phyloP scores from a whole-genome alignment of 2,329 filamentous ascomycete genomes.

The Aspergillus pseudotamarii region DNA sequence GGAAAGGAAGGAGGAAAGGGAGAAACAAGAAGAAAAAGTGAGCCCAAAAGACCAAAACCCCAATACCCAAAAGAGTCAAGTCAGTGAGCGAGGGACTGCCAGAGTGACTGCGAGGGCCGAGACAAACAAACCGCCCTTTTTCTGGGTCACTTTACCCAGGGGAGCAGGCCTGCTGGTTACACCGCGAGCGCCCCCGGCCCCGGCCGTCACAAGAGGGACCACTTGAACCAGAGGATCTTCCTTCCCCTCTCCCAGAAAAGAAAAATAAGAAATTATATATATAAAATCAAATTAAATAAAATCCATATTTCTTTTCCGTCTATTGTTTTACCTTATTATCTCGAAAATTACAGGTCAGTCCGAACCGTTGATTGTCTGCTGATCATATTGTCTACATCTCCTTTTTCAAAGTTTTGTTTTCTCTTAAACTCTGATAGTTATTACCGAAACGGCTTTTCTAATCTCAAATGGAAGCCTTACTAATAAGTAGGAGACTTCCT shows the following conservation, averaged over 20 bases:
- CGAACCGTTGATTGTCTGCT: neutral
- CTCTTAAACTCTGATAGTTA: neutral
- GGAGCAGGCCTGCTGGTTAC: conserved; percentile 20
- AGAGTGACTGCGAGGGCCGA: conserved; percentile 14
- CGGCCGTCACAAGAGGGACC: conserved; percentile 19
- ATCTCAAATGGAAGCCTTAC: neutral
- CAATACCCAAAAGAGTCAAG: conserved; percentile 18
- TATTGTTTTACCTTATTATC: neutral
- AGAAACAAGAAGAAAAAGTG: conserved; percentile 14
- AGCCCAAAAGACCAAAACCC: conserved; percentile 16
- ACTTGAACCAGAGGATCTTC: conserved; percentile 13
- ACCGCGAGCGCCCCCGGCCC: conserved; percentile 17
- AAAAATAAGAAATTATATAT: neutral
- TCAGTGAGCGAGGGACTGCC: conserved; percentile 23
- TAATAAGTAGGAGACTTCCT: neutral
- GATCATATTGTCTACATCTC: neutral
- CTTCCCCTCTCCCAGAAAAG: neutral
- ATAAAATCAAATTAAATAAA: neutral
- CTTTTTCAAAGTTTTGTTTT: neutral
- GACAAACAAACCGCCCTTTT: conserved; percentile 23
- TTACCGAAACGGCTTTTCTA: neutral
- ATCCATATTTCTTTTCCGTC: neutral
- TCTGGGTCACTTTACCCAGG: conserved; percentile 16
- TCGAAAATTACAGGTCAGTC: neutral
- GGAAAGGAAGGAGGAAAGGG: conserved; percentile 12